Conservation (phyloP, 169 alveolate species). For the Fabrea salina region DNA sequence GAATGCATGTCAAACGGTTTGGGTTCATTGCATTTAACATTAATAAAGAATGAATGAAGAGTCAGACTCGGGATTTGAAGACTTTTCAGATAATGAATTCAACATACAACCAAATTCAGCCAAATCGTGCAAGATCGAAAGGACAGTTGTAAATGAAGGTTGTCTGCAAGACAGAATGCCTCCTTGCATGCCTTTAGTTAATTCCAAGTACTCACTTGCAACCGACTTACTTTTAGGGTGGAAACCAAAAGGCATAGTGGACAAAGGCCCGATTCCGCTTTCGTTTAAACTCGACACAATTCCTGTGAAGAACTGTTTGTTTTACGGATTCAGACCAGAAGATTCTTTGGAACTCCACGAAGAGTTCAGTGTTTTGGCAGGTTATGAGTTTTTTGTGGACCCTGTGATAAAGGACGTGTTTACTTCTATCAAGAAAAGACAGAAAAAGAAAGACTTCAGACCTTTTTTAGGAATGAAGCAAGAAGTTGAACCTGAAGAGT, state of each 20-base stretch:
- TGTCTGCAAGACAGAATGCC: not conserved
- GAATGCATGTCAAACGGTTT: no score
- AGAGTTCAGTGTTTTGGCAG: not conserved
- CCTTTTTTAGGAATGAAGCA: slow-evolving; percentile 5
- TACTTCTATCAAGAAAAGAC: not conserved
- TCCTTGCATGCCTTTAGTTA: slow-evolving; percentile 26
- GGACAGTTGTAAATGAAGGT: not conserved
- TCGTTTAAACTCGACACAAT: not conserved
- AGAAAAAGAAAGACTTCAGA: not conserved
- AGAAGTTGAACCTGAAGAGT: slow-evolving; percentile 29
- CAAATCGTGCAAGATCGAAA: not conserved
- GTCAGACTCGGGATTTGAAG: slow-evolving; percentile 23
- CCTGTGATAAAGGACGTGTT: not conserved
- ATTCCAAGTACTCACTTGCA: not conserved
- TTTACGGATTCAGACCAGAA: slow-evolving; percentile 22
- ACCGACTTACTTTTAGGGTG: slow-evolving; percentile 27
- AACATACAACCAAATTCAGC: not conserved
- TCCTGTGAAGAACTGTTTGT: not conserved
- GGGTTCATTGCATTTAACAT: no score
- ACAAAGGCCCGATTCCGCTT: slow-evolving; percentile 21
- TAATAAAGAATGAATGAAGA: no score
- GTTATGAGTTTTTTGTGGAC: not conserved
- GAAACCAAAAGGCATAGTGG: not conserved
- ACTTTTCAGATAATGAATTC: slow-evolving; percentile 3
- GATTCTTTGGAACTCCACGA: slow-evolving; percentile 19